Evolutionary conservation across 768 basidiomycete genomes (phyloP), one percentile per base, ranked within the genome.

Genomic region (Mycena kentingensis): DNA sequence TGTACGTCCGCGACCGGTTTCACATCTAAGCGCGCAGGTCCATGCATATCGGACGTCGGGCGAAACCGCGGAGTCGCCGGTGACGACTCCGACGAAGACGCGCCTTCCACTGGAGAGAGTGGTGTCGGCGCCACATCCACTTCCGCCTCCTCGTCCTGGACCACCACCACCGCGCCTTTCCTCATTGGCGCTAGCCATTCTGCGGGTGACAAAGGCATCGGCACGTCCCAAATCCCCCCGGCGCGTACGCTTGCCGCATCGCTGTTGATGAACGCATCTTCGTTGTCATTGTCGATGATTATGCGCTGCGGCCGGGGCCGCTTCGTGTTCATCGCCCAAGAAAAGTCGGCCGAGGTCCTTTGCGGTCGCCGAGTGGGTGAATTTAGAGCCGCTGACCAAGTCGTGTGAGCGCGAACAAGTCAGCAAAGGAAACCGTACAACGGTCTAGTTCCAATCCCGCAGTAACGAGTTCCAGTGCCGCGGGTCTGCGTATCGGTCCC

Each of bases 101-200:
- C 18, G 3, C 36, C 24, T n/a, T 31, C 19, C 31, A 49, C 7
- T 18, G 54, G 54, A 22, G 51, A 52, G 26, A 43, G 47, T 47
- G 37, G 50, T 32, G 21, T 49, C 50, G 12, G 43, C 21, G 16
- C n/a, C n/a, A n/a, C n/a, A n/a, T n/a, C n/a, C n/a, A n/a, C n/a
- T n/a, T n/a, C n/a, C n/a, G n/a, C n/a, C n/a, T n/a, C n/a, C n/a
- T n/a, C 26, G 22, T n/a, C 47, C 27, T 37, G 44, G 24, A 22
- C 18, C 21, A 31, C 27, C 1, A 38, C 28, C 11, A 42, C 35
- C 36, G 21, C 31, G 13, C 46, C 46, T 3, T 49, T 45, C 1
- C 15, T 29, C 29, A 51, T 59, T n/a, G 50, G 37, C 16, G 46
- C 51, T 31, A 55, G 44, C 58, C 58, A 55, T 42, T 60, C 51